phyloP scores from a whole-genome alignment of 1,284 basidiomycete genomes.

The Pholiota adiposa region DNA sequence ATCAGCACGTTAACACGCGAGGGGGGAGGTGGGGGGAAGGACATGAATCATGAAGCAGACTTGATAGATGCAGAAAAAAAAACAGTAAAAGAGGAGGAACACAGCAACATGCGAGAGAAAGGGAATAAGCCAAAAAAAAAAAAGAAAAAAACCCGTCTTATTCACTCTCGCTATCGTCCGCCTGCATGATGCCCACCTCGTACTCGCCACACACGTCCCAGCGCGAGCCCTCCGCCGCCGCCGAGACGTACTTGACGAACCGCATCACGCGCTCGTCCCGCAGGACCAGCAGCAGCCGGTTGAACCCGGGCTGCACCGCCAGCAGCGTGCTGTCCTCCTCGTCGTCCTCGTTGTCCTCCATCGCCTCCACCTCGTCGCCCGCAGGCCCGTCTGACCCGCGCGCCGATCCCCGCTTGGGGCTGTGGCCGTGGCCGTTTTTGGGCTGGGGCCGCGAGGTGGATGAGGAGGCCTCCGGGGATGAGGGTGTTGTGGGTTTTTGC shows the following conservation, averaged over 20 bases:
- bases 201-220: conserved; percentile 94
- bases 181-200: conserved; percentile 76
- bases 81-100: too few relatives aligned
- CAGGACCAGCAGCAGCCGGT: conserved; percentile 87
- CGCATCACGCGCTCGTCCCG: conserved; percentile 93
- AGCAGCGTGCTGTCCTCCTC: conserved; percentile 85
- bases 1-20: too few relatives aligned
- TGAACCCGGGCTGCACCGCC: conserved; percentile 91
- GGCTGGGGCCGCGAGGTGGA: not conserved
- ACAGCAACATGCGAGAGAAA: too few relatives aligned
- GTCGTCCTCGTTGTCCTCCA: conserved; percentile 36
- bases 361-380: conserved; percentile 5
- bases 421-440: too few relatives aligned
- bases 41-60: too few relatives aligned
- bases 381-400: not conserved
- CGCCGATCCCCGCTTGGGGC: not conserved
- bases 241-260: conserved; percentile 94
- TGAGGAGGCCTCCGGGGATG: not conserved
- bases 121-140: too few relatives aligned
- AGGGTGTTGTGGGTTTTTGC: conserved; percentile 21
- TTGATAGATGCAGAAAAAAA: too few relatives aligned
- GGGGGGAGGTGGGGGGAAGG: too few relatives aligned
- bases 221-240: conserved; percentile 82
- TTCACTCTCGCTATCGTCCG: conserved; percentile 37
- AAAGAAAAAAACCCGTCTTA: not conserved